A percentile compares a stretch with the other conserved stretches of the same genome.
Conservation (phyloP, 139 green algal species). For the Picochlorum sp. region DNA sequence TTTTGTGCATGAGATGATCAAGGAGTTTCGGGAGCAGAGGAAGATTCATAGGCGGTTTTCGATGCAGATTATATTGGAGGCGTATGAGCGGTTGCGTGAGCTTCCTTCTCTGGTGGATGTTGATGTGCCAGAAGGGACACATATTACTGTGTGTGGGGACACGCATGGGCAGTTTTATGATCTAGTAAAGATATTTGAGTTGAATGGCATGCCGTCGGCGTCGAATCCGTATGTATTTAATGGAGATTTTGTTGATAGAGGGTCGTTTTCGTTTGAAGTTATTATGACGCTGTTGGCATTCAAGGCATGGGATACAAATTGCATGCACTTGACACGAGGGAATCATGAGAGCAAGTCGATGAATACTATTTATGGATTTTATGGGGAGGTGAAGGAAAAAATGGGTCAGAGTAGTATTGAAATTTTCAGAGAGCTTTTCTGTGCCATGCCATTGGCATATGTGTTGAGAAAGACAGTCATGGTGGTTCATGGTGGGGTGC, state of each 20-base stretch:
- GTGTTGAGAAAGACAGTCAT: constrained; percentile 78
- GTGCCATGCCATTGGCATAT: constrained; percentile 79
- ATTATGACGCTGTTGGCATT: constrained; percentile 91
- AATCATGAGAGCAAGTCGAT: constrained; percentile 94
- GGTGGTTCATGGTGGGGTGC: constrained; percentile 90
- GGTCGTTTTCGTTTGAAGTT: constrained; percentile 85
- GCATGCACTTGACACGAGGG: constrained; percentile 79
- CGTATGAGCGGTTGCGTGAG: constrained; percentile 36
- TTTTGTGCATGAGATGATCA: constrained; percentile 88
- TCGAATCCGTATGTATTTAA: constrained; percentile 99
- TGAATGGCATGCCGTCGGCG: constrained; percentile 78
- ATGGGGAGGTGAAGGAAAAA: constrained; percentile 86
- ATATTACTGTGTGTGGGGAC: constrained; percentile 88
- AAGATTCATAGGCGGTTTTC: constrained; percentile 67
- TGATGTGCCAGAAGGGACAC: constrained; percentile 29
- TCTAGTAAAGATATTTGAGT: constrained; percentile 91
- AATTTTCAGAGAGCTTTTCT: constrained; percentile 88
- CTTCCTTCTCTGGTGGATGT: constrained; percentile 74
- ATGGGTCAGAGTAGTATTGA: constrained; percentile 48
- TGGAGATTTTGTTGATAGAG: constrained; percentile 88
- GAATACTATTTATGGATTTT: constrained; percentile 97
- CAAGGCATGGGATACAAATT: constrained; percentile 69
- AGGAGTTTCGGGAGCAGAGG: constrained; percentile 78
- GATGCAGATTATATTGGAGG: constrained; percentile 55
- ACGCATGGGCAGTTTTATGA: constrained; percentile 91